phyloP scores from a whole-genome alignment of 106 monocot genomes.

The Dioscorea alata region DNA sequence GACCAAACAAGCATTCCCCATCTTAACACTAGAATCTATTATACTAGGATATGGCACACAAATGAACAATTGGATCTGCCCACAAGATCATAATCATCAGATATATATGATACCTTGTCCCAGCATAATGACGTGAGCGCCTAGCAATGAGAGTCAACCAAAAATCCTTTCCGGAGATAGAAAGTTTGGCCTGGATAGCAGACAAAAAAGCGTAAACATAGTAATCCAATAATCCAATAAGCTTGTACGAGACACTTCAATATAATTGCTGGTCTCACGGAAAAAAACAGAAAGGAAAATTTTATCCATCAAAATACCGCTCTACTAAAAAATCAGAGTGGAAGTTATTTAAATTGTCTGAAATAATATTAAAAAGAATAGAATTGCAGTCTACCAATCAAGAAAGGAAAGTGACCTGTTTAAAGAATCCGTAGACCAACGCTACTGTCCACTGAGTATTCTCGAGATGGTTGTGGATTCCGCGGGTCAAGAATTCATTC shows the following conservation, averaged over 20 bases:
- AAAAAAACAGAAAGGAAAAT: background rate
- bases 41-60: too few species aligned
- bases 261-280: background rate
- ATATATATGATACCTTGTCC: conserved; percentile 59
- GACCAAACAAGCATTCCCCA: too few species aligned
- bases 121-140: conserved; percentile 93
- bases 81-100: background rate
- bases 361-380: too few species aligned
- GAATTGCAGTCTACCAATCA: background rate
- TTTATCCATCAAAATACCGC: background rate
- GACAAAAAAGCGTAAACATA: background rate
- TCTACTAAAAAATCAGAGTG: too few species aligned
- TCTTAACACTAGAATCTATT: too few species aligned
- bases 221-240: too few species aligned
- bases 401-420: conserved; percentile 49
- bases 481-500: conserved; percentile 89
- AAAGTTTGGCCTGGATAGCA: conserved; percentile 54
- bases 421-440: conserved; percentile 92
- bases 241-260: too few species aligned
- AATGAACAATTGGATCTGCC: too few species aligned
- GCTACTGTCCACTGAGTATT: conserved; percentile 86
- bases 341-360: too few species aligned
- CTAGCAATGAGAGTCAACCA: conserved; percentile 93
- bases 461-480: conserved; percentile 59
- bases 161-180: conserved; percentile 67